Conservation (phyloP, 345 rosid species). For the Excoecaria cochinchinensis region DNA sequence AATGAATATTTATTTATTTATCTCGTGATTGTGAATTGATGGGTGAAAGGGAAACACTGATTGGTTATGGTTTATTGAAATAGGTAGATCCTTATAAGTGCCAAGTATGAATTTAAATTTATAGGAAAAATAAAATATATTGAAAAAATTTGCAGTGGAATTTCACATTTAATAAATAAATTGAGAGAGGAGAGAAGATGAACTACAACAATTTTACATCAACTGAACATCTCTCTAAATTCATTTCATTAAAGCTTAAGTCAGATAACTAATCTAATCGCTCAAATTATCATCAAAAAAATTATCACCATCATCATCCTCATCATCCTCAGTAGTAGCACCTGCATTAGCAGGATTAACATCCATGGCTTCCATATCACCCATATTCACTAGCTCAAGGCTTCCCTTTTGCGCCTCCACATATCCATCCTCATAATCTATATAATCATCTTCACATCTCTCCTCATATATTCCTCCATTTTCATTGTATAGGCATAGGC, state of each 20-base stretch:
- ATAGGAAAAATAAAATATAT: background rate
- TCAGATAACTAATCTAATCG: conserved; percentile 13
- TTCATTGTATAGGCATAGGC: conserved; percentile 18
- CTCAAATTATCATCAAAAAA: conserved; percentile 45
- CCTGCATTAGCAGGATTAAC: conserved; percentile 18
- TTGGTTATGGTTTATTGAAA: too few relatives aligned
- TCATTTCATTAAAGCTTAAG: conserved; percentile 3
- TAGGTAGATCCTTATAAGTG: too few relatives aligned
- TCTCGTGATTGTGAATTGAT: too few relatives aligned
- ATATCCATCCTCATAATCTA: conserved; percentile 25
- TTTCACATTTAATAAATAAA: background rate
- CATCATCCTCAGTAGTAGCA: conserved; percentile 10
- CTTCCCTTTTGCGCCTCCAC: conserved; percentile 18
- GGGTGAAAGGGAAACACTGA: too few relatives aligned
- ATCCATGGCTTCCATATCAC: conserved; percentile 20
- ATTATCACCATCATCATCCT: conserved; percentile 28
- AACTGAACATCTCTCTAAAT: background rate
- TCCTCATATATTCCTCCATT: conserved; percentile 17
- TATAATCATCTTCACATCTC: conserved; percentile 15
- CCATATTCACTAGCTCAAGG: conserved; percentile 15
- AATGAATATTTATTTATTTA: too few relatives aligned
- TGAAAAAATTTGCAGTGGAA: background rate
- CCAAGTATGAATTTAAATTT: too few relatives aligned
- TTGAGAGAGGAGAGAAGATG: background rate
- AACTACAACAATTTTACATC: conserved; percentile 1